A percentile compares a stretch with the other conserved stretches of the same genome.
Evolutionary conservation across 2,329 filamentous ascomycete species (phyloP).

Genomic region (Didymella keratinophila): DNA sequence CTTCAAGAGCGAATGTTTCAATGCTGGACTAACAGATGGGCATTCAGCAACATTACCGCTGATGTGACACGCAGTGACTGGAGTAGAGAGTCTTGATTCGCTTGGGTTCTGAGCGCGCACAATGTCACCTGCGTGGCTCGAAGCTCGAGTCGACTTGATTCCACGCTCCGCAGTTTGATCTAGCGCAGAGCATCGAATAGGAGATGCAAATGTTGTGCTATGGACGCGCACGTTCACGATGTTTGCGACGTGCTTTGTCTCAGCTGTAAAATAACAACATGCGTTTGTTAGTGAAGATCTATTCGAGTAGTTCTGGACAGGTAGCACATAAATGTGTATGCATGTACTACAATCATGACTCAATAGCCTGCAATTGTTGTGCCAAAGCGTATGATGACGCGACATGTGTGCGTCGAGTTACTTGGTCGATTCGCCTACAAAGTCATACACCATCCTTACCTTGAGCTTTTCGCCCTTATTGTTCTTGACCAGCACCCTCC

Average conservation of each 20-base stretch:
- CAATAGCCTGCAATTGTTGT: background rate
- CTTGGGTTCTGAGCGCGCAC: background rate
- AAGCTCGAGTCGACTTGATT: background rate
- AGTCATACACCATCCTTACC: slow-evolving; percentile 26
- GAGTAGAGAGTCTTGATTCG: background rate
- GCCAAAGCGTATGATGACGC: background rate
- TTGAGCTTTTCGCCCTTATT: slow-evolving; percentile 18
- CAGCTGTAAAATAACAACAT: background rate
- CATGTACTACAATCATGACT: background rate
- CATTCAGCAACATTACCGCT: background rate
- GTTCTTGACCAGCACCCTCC: slow-evolving; percentile 20
- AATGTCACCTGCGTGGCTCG: background rate
- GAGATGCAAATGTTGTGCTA: background rate
- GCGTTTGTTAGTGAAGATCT: background rate
- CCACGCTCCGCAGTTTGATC: background rate
- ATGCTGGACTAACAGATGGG: no score
- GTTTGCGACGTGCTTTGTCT: background rate
- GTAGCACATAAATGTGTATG: background rate
- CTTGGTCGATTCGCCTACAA: slow-evolving; percentile 7
- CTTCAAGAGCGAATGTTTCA: background rate
- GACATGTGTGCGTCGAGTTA: background rate
- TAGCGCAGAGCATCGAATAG: background rate
- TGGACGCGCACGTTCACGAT: background rate
- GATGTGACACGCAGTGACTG: background rate
- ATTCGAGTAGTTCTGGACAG: background rate